Evolutionary conservation across 805 yeast species (phyloP).

Genomic region (Metschnikowia drakensbergensis): DNA sequence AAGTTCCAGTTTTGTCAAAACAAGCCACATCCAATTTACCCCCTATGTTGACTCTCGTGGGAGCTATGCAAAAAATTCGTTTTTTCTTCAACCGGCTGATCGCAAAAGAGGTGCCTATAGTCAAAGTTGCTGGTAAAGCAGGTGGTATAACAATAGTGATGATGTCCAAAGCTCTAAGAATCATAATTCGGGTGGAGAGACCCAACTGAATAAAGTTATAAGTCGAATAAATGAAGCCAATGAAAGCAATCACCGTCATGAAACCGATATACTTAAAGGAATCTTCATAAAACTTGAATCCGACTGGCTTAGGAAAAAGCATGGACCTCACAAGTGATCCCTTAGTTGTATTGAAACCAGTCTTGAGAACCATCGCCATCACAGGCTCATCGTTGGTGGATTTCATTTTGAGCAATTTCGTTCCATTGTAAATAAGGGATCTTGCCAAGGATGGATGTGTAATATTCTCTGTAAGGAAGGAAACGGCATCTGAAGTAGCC

Average conservation of each 20-base stretch:
- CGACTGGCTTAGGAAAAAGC: conserved; percentile 93
- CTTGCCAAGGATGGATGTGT: conserved; percentile 65
- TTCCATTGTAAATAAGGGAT: conserved; percentile 82
- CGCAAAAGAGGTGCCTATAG: conserved; percentile 95
- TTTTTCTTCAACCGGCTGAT: conserved; percentile 62
- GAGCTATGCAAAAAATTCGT: conserved; percentile 84
- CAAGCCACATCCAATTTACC: conserved; percentile 89
- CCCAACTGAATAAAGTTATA: conserved; percentile 77
- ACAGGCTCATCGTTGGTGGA: conserved; percentile 72
- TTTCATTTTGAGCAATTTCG: conserved; percentile 80
- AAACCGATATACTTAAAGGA: conserved; percentile 95
- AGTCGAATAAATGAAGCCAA: conserved; percentile 84
- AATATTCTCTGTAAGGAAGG: conserved; percentile 54
- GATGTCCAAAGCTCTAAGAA: conserved; percentile 86
- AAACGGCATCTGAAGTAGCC: conserved; percentile 59
- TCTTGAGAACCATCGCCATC: conserved; percentile 78
- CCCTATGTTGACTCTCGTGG: conserved; percentile 92
- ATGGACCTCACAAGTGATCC: conserved; percentile 92
- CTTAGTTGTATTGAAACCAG: conserved; percentile 94
- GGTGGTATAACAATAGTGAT: conserved; percentile 98
- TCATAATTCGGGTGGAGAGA: conserved; percentile 61
- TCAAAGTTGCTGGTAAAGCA: conserved; percentile 94
- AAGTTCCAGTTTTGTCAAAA: conserved; percentile 96
- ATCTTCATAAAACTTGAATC: conserved; percentile 89
- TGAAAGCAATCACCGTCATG: conserved; percentile 78